phyloP scores from a whole-genome alignment of 352 stramenopile genomes.

The Lagenidium giganteum region DNA sequence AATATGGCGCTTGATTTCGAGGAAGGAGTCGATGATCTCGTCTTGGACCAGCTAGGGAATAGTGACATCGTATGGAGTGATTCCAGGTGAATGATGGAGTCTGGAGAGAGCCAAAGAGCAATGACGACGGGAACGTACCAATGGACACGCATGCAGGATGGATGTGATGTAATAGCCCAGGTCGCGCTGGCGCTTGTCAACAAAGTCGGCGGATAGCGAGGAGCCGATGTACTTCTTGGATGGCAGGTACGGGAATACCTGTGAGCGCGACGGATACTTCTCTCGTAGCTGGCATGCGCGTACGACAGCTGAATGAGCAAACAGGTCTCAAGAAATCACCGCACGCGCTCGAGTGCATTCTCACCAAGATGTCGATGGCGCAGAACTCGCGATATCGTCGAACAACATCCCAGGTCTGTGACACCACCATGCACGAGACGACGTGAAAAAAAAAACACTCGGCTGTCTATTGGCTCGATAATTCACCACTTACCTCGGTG shows the following conservation, averaged over 20 bases:
- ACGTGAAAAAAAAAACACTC: not conserved
- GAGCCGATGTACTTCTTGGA: conserved; percentile 83
- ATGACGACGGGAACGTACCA: conserved; percentile 28
- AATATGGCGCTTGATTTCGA: conserved; percentile 77
- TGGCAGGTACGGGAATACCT: conserved; percentile 54
- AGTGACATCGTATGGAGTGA: too few relatives aligned
- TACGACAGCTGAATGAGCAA: not conserved
- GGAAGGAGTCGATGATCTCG: conserved; percentile 73
- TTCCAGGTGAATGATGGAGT: too few relatives aligned
- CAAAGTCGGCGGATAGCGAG: conserved; percentile 65
- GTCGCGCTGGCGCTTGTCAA: conserved; percentile 75
- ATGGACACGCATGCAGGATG: conserved; percentile 54
- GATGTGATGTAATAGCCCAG: conserved; percentile 73
- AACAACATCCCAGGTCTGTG: conserved; percentile 81
- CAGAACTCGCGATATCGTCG: conserved; percentile 84
- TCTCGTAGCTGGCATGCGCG: conserved; percentile 62
- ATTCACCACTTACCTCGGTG: conserved; percentile 33
- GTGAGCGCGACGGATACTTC: conserved; percentile 61
- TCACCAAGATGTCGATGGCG: conserved; percentile 81
- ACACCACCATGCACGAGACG: conserved; percentile 4
- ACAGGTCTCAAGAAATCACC: not conserved
- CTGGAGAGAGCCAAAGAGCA: not conserved
- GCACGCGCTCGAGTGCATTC: too few relatives aligned
- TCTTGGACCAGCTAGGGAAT: conserved; percentile 51
- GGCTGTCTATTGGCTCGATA: too few relatives aligned